Base-by-base conservation (phyloP, 805 yeast species). In the Candida awuae region DNA sequence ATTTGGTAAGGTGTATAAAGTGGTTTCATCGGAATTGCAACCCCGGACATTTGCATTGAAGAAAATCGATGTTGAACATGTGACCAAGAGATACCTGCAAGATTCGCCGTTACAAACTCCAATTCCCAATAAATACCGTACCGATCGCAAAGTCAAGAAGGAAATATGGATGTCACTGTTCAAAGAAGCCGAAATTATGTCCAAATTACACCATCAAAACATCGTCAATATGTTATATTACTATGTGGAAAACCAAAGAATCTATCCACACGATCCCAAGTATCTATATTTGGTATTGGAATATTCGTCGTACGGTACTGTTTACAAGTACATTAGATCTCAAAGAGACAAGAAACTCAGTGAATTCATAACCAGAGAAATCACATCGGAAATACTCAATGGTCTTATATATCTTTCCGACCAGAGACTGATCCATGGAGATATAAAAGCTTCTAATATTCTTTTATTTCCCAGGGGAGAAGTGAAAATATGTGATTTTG, bases 391-490 rank as follows among this genome's bases (percentile, higher is more conserved):
- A 56, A 75, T 77, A 4, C 54, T 82, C 8, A 54, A 66, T 19
- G 90, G 87, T 1, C 61, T 82, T n/a, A 62, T 53, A 8, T 82
- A 78, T 50, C 61, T 82, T 26, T 87, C 81, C 49, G 69, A 65
- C n/a, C 81, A 77, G 52, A 84, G 84, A 33, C 80, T 82, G 15
- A 79, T 82, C 9, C 92, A 82, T 54, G 62, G 92, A 36, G 92
- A 82, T 54, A 76, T 82, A 35, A 82, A 81, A 54, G 85, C 85
- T 10, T 86, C 86, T 1, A 81, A 81, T 52, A 77, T 81, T 4
- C 58, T 81, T 23, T 61, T 83, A 6, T 73, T 79, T 3, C 72
- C 72, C 29, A 44, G 46, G 8, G 70, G 48, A 1, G 27, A 70
- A 41, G 83, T 80, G 18, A 83, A 81, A 46, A 62, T 81, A 17